Percentiles rank a stretch among this genome's conserved stretches.
Evolutionary conservation across 2,329 filamentous ascomycete species (phyloP).

Genomic region (Colletotrichum aenigma): DNA sequence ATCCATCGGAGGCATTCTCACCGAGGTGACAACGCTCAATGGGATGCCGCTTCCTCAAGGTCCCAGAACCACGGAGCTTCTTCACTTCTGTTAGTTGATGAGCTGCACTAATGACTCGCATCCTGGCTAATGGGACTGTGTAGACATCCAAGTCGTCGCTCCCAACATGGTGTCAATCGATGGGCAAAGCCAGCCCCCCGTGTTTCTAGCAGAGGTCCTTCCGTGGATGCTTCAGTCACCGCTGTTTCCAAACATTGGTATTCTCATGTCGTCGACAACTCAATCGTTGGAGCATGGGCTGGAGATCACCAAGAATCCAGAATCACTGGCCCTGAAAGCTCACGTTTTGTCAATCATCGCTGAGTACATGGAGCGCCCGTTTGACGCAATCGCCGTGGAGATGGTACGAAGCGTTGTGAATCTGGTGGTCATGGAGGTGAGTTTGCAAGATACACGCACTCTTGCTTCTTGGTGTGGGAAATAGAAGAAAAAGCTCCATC

Average conservation of each 20-base stretch:
- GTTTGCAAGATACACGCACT: not conserved
- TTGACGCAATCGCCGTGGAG: slow-evolving; percentile 26
- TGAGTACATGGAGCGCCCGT: slow-evolving; percentile 23
- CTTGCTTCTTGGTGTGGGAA: not conserved
- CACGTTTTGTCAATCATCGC: slow-evolving; percentile 31
- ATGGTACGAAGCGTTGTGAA: slow-evolving; percentile 31
- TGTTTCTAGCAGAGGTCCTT: slow-evolving; percentile 28
- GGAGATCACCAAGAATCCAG: slow-evolving; percentile 25
- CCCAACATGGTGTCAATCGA: slow-evolving; percentile 35
- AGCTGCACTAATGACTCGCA: not conserved
- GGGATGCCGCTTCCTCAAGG: slow-evolving; percentile 26
- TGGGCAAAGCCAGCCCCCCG: slow-evolving; percentile 25
- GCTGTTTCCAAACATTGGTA: slow-evolving; percentile 29
- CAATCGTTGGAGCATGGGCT: slow-evolving; percentile 25
- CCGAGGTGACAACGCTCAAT: slow-evolving; percentile 42
- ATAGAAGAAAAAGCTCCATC: accelerated
- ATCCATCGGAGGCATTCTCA: slow-evolving; percentile 24
- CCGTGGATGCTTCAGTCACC: slow-evolving; percentile 35
- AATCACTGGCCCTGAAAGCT: slow-evolving; percentile 28
- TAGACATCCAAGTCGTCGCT: slow-evolving; percentile 29
- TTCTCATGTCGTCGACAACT: slow-evolving; percentile 33
- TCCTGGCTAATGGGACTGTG: not conserved
- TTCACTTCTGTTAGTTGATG: slow-evolving; percentile 29
- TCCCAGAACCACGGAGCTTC: slow-evolving; percentile 26
- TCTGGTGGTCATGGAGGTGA: slow-evolving; percentile 33